Base-by-base conservation (phyloP, 1,284 basidiomycete genomes). In the Cutaneotrichosporon sp. region DNA sequence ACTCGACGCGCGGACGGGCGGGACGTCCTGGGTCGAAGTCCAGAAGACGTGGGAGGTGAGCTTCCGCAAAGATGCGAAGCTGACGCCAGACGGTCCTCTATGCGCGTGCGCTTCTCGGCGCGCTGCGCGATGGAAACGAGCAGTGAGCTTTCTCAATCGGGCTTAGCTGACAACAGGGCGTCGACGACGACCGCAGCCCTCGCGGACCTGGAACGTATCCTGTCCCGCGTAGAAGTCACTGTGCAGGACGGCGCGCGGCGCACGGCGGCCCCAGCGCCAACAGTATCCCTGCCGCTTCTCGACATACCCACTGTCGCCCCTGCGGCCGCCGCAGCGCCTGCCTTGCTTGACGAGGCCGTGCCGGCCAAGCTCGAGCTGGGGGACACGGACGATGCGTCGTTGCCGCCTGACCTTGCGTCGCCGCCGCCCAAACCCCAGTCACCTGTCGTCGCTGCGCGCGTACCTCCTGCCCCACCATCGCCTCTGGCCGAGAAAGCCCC, bases 21-120 rank as follows among this genome's bases (percentile, higher is more conserved):
- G 39, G 8, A 55, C 47, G 43, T 50, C 56, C 22, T 67, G 62
- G 59, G 63, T 68, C 5, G 60, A 61, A 17, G 63, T 75, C 3
- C 69, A 67, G 30, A 67, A 56, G 40, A 72, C 75, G 0, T 70
- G 71, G 60, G 68, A 72, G 62, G 69, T 70, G 40, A 4, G 44
- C 7, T 21, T 14, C n/a, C 10, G 8, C 8, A 14, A 12, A 5
- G 20, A 26, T 17, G 17, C 8, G n/a, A 18, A 20, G 26, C 33
- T 48, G 4, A 42, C 15, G 14, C 2, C 46, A 74, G 73, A 69
- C 63, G 20, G 60, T 70, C 2, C 48, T 64, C 18, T 73, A 73
- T 50, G 66, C 73, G 13, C 58, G 64, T 4, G 64, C 62, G 1
- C 48, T 73, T 8, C 58, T 70, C 8, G 61, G 66, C 8, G 54